A percentile compares a stretch with the other conserved stretches of the same genome.
Evolutionary conservation across 208 protist genomes (phyloP).

Genomic region (Blastocrithidia nonstop): DNA sequence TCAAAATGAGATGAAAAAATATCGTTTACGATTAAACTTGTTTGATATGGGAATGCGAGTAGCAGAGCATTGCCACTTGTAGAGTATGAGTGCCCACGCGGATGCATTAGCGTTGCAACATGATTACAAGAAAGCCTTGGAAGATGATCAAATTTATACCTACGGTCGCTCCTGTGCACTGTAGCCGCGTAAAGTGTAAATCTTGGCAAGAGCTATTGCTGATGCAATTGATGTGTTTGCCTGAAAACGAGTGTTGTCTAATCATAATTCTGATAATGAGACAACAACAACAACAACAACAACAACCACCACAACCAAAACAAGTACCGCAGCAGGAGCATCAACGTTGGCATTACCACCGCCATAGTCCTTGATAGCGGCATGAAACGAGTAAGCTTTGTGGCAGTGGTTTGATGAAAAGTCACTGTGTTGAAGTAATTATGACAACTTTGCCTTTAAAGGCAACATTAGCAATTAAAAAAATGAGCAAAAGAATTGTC

Average conservation of each 20-base stretch:
- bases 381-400: slow-evolving; percentile 13
- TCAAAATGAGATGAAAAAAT: slow-evolving; percentile 70
- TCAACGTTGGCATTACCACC: slow-evolving; percentile 3
- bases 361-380: slow-evolving; percentile 10
- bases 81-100: slow-evolving; percentile 50
- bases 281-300: not conserved
- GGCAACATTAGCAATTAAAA: not conserved
- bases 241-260: slow-evolving; percentile 30
- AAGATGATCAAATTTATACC: slow-evolving; percentile 54
- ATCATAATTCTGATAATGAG: not conserved
- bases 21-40: slow-evolving; percentile 64
- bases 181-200: slow-evolving; percentile 25
- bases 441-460: not conserved
- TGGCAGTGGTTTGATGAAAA: slow-evolving; percentile 20
- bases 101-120: slow-evolving; percentile 9
- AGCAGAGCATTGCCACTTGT: slow-evolving; percentile 74
- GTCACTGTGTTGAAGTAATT: slow-evolving; percentile 11
- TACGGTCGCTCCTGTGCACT: slow-evolving; percentile 68
- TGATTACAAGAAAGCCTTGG: slow-evolving; percentile 16
- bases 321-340: not conserved
- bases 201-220: slow-evolving; percentile 42
- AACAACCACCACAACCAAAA: not conserved
- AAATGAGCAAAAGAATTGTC: not conserved
- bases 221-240: slow-evolving; percentile 55
- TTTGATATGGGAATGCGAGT: slow-evolving; percentile 75